Percentiles rank a stretch among this genome's conserved stretches.
These are phyloP conservation scores for Corchorus capsularis DNA, from an alignment of 345 rosid species.

Conservation along the genomic window DNA sequence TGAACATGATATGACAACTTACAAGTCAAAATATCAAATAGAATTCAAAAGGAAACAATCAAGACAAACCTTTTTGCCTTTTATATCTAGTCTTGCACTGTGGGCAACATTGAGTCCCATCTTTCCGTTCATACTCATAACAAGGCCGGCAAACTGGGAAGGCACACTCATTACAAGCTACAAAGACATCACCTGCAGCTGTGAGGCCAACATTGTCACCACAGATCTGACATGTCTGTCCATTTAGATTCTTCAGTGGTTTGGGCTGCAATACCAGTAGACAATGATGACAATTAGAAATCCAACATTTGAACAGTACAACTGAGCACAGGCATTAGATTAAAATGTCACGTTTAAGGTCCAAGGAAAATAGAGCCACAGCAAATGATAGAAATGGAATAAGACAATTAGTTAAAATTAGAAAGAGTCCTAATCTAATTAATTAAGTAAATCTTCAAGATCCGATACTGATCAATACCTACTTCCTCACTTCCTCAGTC, in stretches of 20 bases:
- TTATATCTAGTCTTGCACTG: slow-evolving; percentile 99
- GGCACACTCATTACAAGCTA: slow-evolving; percentile 98
- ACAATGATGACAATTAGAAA: slow-evolving; percentile 24
- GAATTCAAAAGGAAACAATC: background rate
- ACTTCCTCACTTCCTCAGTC: background rate
- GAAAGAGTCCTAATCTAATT: background rate
- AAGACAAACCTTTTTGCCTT: slow-evolving; percentile 77
- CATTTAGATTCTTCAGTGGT: slow-evolving; percentile 70
- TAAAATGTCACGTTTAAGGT: background rate
- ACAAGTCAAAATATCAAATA: background rate
- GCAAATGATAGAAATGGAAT: background rate
- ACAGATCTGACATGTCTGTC: slow-evolving; percentile 93
- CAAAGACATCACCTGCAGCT: slow-evolving; percentile 72
- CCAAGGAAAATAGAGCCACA: background rate
- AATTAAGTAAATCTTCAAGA: background rate
- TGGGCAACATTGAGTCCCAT: slow-evolving; percentile 97
- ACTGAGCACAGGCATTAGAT: background rate
- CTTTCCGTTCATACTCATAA: slow-evolving; percentile 97
- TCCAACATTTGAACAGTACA: background rate
- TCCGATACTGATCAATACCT: background rate
- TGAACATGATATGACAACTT: background rate
- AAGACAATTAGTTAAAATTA: background rate
- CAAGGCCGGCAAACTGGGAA: slow-evolving; percentile 99
- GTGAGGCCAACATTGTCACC: slow-evolving; percentile 80
- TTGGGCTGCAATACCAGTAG: slow-evolving; percentile 66